phyloP scores from a whole-genome alignment of 83 land plant species.

The Diphasiastrum complanatum region DNA sequence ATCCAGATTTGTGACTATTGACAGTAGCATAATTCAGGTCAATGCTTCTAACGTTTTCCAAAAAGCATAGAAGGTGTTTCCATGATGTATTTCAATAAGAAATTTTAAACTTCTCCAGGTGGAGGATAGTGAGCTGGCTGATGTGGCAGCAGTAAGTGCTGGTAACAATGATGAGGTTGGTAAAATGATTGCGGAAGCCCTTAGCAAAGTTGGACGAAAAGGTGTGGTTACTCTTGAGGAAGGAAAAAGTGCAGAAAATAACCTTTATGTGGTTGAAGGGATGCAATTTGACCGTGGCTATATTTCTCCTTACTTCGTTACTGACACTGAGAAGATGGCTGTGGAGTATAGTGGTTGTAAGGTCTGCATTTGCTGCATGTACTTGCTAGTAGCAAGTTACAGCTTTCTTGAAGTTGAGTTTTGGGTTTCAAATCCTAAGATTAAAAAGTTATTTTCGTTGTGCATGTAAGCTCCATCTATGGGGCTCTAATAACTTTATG shows the following conservation, averaged over 20 bases:
- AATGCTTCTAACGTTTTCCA: too few relatives aligned
- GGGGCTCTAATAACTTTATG: constrained; percentile 11
- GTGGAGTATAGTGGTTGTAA: constrained; percentile 75
- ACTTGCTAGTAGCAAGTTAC: not conserved
- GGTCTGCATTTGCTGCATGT: constrained; percentile 26
- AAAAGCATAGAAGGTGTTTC: too few relatives aligned
- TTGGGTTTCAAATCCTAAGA: not conserved
- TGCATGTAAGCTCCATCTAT: too few relatives aligned
- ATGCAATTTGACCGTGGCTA: constrained; percentile 95
- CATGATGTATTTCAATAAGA: not conserved
- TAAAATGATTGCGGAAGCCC: constrained; percentile 77
- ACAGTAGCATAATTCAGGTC: too few relatives aligned
- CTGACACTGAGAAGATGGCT: constrained; percentile 67
- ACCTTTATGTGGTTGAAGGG: constrained; percentile 67
- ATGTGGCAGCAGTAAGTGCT: constrained; percentile 92
- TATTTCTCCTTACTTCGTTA: constrained; percentile 84
- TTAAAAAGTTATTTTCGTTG: too few relatives aligned
- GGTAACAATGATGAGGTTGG: constrained; percentile 77
- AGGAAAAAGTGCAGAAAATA: constrained; percentile 65
- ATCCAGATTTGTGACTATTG: too few relatives aligned
- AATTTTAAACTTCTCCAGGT: constrained; percentile 37
- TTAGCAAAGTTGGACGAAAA: constrained; percentile 70
- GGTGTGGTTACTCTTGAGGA: constrained; percentile 80
- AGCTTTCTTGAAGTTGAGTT: not conserved
- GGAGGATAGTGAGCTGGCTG: constrained; percentile 78